Evolutionary conservation across 2,329 filamentous ascomycete genomes (phyloP), one percentile per base, ranked within the genome.

Genomic region (Penicillium sclerotiorum): DNA sequence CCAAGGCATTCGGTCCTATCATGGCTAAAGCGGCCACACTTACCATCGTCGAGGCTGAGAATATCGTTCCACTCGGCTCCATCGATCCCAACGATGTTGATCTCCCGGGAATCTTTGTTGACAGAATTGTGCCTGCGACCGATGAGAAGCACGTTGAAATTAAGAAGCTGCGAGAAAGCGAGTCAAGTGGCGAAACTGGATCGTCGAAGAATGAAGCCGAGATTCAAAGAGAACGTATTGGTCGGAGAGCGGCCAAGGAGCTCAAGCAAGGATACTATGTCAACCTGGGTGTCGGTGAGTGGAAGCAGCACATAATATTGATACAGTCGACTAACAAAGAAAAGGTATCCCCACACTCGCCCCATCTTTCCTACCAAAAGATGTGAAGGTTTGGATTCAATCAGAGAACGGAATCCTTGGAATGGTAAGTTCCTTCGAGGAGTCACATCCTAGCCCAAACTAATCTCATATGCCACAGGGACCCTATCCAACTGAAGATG

Each of bases 331-430:
- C 33, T 37, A 12, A 17, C 5, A 15, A 22, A n/a, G 32, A 2
- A 12, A 5, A 69, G 82, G 89, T n/a, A 90, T 95, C 68, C 90
- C 90, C 0, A 95, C 90, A 12, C 77, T 94, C n/a, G 89, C 90
- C 1, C 88, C 89, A 0, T 87, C 85, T 0, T 91, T 89, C 67
- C 73, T 95, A 6, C 83, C 87, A 1, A 69, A 81, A 0, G 81
- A 81, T 43, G 80, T 84, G 13, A 83, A 87, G 52, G 90, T 95
- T 23, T 90, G 89, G 83, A 81, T 95, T 36, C 90, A 95, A 68
- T 90, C 86, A 0, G 90, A 95, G 74, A 95, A 95, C 69, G 90
- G 90, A 9, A 87, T 95, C 49, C 71, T 95, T 1, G 90, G 90
- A 36, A 90, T 95, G 67, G 67, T 68, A 55, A 49, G 61, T 46